These are phyloP conservation scores for Musa balbisiana DNA, from an alignment of 202 grass and related monocot genomes.

Conservation along the genomic window DNA sequence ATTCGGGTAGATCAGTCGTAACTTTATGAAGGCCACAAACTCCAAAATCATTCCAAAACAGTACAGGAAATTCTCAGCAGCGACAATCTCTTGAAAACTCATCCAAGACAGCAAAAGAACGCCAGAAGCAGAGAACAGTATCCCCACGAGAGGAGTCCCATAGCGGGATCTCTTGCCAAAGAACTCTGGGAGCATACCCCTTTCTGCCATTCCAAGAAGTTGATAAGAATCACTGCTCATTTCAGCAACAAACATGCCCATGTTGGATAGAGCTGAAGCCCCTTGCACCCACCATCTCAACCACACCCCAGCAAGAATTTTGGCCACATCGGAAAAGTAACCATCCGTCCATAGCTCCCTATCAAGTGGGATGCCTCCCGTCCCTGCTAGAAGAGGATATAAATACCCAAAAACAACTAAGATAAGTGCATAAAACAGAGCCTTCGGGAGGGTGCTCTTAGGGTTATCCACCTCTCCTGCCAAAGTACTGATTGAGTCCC, in stretches of 20 bases:
- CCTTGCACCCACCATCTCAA: conserved; percentile 54
- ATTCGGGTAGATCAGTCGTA: conserved; percentile 33
- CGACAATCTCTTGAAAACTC: conserved; percentile 73
- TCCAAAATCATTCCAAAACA: conserved; percentile 70
- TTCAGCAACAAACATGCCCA: conserved; percentile 58
- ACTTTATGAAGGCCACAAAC: conserved; percentile 61
- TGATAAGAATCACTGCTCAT: conserved; percentile 78
- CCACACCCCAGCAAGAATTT: conserved; percentile 51
- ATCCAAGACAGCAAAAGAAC: conserved; percentile 61
- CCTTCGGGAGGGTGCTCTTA: conserved; percentile 49
- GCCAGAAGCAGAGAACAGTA: conserved; percentile 46
- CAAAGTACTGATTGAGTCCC: conserved; percentile 63
- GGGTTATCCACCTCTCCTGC: conserved; percentile 58
- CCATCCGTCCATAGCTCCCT: conserved; percentile 57
- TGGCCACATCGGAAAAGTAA: conserved; percentile 61
- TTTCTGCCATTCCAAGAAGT: conserved; percentile 66
- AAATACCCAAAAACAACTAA: conserved; percentile 45
- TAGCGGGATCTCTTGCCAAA: conserved; percentile 47
- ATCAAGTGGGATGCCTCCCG: conserved; percentile 47
- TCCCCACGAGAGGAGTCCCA: conserved; percentile 49
- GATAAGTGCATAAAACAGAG: conserved; percentile 55
- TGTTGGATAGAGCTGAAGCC: conserved; percentile 55
- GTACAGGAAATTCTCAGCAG: conserved; percentile 54
- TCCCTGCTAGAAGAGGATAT: conserved; percentile 50
- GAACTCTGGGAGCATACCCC: conserved; percentile 72